Evolutionary conservation across 2,329 filamentous ascomycete genomes (phyloP), one percentile per base, ranked within the genome.

Genomic region (Drechslerella dactyloides): DNA sequence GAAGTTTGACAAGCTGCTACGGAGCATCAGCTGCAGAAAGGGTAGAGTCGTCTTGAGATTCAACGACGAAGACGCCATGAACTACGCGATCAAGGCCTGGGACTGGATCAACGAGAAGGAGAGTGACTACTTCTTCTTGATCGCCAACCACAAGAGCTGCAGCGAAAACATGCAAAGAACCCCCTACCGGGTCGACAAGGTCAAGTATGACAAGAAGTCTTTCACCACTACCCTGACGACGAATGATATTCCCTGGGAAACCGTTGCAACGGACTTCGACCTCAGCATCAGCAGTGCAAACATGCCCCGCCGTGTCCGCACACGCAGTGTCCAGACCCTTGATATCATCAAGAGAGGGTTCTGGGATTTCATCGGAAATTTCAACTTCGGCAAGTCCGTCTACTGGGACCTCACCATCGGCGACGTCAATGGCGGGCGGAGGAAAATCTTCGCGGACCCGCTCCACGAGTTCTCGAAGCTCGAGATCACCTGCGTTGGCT

Each of bases 91-190:
- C 10, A 62, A 75, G n/a, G 69, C 69, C 13, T 79, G 78, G 78
- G 55, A 62, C 13, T 77, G 75, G 62, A 75, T 79, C 54, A 78
- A 79, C 61, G 76, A 78, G 46, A 73, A 73, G 1, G 69, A 75
- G 1, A 74, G 76, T 23, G 69, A 74, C 19, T 58, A 75, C n/a
- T 79, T 79, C 55, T 68, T 79, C 35, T 53, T 79, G 24, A 78
- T 79, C 59, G 75, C 77, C 4, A 79, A 79, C 58, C 77, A 78
- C 59, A 75, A 76, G 54, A 75, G 76, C 2, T 79, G 78, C 61
- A 76, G 76, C 27, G 68, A 73, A 1, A 74, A 76, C 13, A 75
- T 76, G 17, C 68, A 79, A 48, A 75, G 78, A 62, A 76, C 77
- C 48, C 74, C 77, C 21, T 79, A 79, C 56, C 59, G 35, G n/a